Evolutionary conservation across 2,329 filamentous ascomycete species (phyloP).

Genomic region (Coniochaeta prunicola): DNA sequence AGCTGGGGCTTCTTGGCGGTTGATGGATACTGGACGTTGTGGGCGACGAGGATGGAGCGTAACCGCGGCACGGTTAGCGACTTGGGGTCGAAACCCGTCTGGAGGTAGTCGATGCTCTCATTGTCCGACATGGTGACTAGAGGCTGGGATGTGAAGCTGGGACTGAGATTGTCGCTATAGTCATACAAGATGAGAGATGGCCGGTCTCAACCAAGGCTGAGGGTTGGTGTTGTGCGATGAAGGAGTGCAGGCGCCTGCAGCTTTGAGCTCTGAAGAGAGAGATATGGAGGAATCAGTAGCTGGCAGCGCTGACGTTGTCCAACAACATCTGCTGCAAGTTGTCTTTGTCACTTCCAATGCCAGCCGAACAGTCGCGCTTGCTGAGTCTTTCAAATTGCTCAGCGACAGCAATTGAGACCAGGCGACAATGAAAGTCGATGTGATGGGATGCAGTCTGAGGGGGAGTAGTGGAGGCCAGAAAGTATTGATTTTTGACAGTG

Average conservation of each 20-base stretch:
- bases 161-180: not conserved
- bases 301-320: not conserved
- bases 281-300: not conserved
- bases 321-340: not conserved
- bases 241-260: not conserved
- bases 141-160: too few species aligned
- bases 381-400: not conserved
- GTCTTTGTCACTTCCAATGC: not conserved
- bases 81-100: constrained; percentile 77
- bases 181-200: not conserved
- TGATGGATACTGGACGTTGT: constrained; percentile 78
- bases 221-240: not conserved
- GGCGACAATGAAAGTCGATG: not conserved
- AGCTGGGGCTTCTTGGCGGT: constrained; percentile 89
- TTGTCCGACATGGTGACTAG: constrained; percentile 48
- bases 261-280: not conserved
- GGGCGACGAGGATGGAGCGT: constrained; percentile 83
- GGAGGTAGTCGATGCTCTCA: constrained; percentile 71
- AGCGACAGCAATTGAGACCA: not conserved
- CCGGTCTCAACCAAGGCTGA: not conserved
- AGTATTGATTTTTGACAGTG: not conserved
- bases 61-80: constrained; percentile 80
- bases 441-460: not conserved
- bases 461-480: not conserved
- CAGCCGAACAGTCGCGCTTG: not conserved